Evolutionary conservation across 1,284 basidiomycete genomes (phyloP), one percentile per base, ranked within the genome.

Genomic region (Irpex sp.): DNA sequence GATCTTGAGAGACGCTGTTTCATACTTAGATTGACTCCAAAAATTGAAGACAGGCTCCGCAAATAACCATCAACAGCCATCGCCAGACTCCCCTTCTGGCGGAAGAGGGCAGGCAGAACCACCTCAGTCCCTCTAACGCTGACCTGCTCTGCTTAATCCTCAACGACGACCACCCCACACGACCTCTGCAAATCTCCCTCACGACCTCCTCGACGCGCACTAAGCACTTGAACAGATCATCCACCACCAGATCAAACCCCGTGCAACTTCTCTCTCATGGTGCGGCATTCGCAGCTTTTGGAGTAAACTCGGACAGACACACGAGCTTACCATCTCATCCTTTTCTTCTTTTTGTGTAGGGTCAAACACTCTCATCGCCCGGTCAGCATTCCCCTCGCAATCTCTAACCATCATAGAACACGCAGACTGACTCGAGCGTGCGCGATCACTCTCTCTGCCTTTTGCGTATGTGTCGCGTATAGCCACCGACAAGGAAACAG

Each of bases 401-500:
- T 60, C 57, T 43, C n/a, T 26, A n/a, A 26, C n/a, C 54, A 15
- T 13, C 8, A n/a, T 37, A 56, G 54, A 56, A 11, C 33, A 35
- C 62, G 49, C 61, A 43, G 15, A 43, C 15, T 43, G 39, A 43
- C 39, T 43, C 39, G 15, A 43, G 15, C 15, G 15, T 43, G 39
- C 5, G 39, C 26, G 26, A 26, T 43, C 15, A 43, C 8, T 8
- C 39, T 9, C 15, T 11, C 39, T 43, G 8, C 2, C 39, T 43
- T 67, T 37, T 59, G 50, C 63, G 31, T 66, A 17, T 77, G 90
- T 7, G 67, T 37, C 60, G 51, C 63, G 31, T 66, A 17, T 77
- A 90, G 93, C 92, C 55, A 94, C 90, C 63, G 87, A 89, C 68
- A 99, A 98, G 85, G 86, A 85, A 74, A 91, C 93, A 36, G 86